Evolutionary conservation across 164 flowering plant species (phyloP).

Genomic region (Berberis vulgaris): DNA sequence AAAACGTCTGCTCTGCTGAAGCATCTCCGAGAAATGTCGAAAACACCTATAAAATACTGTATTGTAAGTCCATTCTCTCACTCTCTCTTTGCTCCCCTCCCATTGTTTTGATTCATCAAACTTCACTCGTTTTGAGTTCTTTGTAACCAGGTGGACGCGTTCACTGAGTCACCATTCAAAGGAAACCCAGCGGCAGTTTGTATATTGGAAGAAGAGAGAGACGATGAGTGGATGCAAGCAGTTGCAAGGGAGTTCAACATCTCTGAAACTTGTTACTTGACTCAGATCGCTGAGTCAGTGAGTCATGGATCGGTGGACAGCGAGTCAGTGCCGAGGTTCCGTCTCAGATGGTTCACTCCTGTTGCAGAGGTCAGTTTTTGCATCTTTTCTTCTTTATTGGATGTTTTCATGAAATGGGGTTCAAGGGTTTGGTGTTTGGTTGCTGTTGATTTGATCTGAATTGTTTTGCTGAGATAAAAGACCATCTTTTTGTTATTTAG

Average conservation of each 20-base stretch:
- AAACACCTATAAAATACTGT: slow-evolving; percentile 31
- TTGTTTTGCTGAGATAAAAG: too few species aligned
- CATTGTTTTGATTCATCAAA: not conserved
- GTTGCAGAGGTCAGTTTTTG: slow-evolving; percentile 44
- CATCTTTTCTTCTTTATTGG: not conserved
- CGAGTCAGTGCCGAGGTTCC: slow-evolving; percentile 31
- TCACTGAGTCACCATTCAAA: slow-evolving; percentile 63
- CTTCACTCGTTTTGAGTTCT: not conserved
- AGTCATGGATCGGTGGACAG: not conserved
- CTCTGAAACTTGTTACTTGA: slow-evolving; percentile 55
- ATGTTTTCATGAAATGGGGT: not conserved
- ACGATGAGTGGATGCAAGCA: slow-evolving; percentile 55
- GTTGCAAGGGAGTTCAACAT: slow-evolving; percentile 74
- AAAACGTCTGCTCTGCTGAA: too few species aligned
- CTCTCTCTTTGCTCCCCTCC: not conserved
- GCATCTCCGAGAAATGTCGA: slow-evolving; percentile 23
- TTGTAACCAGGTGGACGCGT: slow-evolving; percentile 65
- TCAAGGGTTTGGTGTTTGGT: not conserved
- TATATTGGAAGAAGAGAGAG: slow-evolving; percentile 58
- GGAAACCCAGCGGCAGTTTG: slow-evolving; percentile 94
- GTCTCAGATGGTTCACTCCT: slow-evolving; percentile 86
- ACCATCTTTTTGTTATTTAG: too few species aligned
- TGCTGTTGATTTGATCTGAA: too few species aligned
- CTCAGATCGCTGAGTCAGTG: slow-evolving; percentile 19
- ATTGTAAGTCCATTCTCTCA: slow-evolving; percentile 28